These are phyloP conservation scores for Candida dubliniensis DNA, from an alignment of 1,139 yeast genomes.

Conservation along the genomic window DNA sequence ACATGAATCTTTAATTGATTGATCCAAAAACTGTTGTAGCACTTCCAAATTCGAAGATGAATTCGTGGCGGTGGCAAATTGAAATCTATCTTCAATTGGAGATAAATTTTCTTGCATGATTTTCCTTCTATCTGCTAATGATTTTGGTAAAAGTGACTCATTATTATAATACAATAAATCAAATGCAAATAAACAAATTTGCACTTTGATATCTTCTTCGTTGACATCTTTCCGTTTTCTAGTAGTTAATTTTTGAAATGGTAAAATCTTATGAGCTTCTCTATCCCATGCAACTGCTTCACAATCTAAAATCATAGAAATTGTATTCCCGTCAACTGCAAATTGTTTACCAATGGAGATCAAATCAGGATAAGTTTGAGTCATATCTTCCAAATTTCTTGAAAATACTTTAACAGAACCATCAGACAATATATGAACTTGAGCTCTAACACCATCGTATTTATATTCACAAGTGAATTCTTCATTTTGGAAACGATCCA, in stretches of 20 bases:
- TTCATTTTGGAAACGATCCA: conserved; percentile 83
- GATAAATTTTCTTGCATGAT: conserved; percentile 56
- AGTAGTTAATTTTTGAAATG: conserved; percentile 90
- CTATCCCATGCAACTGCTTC: conserved; percentile 99
- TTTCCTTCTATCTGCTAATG: conserved; percentile 70
- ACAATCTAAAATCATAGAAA: conserved; percentile 78
- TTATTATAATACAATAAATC: conserved; percentile 78
- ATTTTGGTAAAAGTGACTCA: conserved; percentile 63
- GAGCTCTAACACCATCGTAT: conserved; percentile 98
- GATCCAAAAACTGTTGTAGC: conserved; percentile 82
- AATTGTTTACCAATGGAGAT: conserved; percentile 66
- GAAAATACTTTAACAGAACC: conserved; percentile 81
- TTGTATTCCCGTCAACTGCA: conserved; percentile 35
- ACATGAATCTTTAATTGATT: conserved; percentile 85
- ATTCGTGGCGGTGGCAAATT: conserved; percentile 74
- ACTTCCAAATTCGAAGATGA: conserved; percentile 76
- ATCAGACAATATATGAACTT: conserved; percentile 70
- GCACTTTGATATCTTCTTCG: conserved; percentile 81
- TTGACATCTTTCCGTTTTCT: conserved; percentile 93
- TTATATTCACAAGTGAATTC: conserved; percentile 94
- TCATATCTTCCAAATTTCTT: conserved; percentile 96
- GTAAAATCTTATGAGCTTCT: conserved; percentile 69
- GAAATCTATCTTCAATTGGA: conserved; percentile 73
- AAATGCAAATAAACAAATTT: conserved; percentile 89
- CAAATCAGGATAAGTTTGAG: conserved; percentile 91